These are phyloP conservation scores for Daphne laureola DNA, from an alignment of 441 rosid genomes.

Conservation along the genomic window DNA sequence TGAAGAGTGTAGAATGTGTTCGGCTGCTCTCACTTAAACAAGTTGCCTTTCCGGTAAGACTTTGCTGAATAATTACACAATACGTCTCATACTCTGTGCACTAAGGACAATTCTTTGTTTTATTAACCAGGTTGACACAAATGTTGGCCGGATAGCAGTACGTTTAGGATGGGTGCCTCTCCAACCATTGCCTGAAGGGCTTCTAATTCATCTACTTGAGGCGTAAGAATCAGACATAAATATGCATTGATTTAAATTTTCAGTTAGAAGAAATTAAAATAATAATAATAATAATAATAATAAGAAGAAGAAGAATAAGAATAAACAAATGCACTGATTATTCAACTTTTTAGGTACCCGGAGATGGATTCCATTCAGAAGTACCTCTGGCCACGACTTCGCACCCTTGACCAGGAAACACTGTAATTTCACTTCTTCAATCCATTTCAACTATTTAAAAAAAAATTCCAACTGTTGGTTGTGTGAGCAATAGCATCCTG, in stretches of 20 bases:
- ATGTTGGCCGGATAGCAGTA: constrained; percentile 67
- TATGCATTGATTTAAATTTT: neutral
- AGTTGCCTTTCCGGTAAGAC: constrained; percentile 62
- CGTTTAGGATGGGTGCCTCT: constrained; percentile 82
- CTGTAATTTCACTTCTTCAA: constrained; percentile 23
- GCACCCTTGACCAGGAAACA: constrained; percentile 39
- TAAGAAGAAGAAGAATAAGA: neutral
- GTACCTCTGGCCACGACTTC: constrained; percentile 64
- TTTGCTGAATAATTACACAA: neutral
- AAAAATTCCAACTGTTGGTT: neutral
- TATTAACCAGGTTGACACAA: constrained; percentile 51
- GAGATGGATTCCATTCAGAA: constrained; percentile 55
- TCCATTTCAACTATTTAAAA: neutral
- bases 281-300: too few species aligned
- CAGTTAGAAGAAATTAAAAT: neutral
- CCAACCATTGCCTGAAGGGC: constrained; percentile 51
- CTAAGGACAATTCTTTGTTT: neutral
- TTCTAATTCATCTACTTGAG: constrained; percentile 55
- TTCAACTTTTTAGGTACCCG: constrained; percentile 41
- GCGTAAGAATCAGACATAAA: constrained; percentile 23
- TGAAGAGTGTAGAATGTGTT: constrained; percentile 69
- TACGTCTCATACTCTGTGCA: neutral
- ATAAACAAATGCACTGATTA: neutral
- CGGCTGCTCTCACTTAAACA: constrained; percentile 52
- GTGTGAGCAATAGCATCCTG: too few species aligned